phyloP scores from a whole-genome alignment of 257 asterid genomes.

The Cordia subcordata region DNA sequence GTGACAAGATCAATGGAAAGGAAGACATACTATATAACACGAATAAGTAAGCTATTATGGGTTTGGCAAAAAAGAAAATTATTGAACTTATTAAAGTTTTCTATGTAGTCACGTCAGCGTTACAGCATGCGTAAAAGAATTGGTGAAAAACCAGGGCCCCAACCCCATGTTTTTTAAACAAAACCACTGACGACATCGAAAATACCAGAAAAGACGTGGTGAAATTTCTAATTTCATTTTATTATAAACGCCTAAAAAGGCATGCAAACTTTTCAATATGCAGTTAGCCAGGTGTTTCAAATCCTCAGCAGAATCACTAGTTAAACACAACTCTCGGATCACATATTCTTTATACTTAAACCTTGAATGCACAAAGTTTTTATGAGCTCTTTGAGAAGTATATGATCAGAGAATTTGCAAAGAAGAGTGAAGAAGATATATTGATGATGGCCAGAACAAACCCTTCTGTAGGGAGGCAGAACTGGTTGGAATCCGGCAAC shows the following conservation, averaged over 20 bases:
- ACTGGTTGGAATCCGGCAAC: slow-evolving; percentile 1
- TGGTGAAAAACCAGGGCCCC: neutral
- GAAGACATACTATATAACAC: no score
- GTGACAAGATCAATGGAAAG: no score
- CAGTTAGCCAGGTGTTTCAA: no score
- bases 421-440: neutral
- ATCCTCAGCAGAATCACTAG: no score
- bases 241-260: neutral
- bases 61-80: no score
- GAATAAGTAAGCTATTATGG: no score
- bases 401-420: no score
- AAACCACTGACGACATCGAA: no score
- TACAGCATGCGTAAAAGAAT: no score
- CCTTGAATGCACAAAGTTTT: neutral
- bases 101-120: no score
- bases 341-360: neutral
- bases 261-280: neutral
- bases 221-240: neutral
- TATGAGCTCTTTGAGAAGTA: no score
- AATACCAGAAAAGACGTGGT: neutral
- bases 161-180: neutral
- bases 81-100: no score
- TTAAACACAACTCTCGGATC: neutral
- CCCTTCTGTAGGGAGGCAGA: slow-evolving; percentile 2
- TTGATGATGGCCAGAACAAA: slow-evolving; percentile 3